Base-by-base conservation (phyloP, 441 rosid species). In the Lagerstroemia fauriei region DNA sequence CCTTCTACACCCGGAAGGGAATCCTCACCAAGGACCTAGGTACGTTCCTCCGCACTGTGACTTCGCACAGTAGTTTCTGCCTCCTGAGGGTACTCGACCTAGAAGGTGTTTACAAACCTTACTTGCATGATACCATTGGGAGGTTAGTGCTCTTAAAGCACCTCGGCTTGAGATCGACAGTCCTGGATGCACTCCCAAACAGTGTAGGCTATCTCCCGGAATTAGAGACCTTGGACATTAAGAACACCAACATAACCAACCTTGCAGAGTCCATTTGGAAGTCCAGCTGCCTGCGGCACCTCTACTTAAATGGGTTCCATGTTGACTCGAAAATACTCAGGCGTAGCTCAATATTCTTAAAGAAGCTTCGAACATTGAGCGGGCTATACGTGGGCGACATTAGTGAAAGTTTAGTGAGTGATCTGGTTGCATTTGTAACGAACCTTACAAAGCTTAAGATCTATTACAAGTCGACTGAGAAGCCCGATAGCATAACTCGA, bases 51-150 rank as follows among this genome's bases (percentile, higher is more conserved):
- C 29, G 65, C 4, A 32, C 14, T 8, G 25, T 76, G 79, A 72
- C 51, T 11, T 56, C 79, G 7, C n/a, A 4, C 3, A 70, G n/a
- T 8, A 27, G 27, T 25, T 44, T 0, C 18, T n/a, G 69, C n/a
- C 57, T 72, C 41, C 77, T 80, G 27, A 80, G 44, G 69, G 82
- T 80, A 31, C 82, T 80, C 44, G 72, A 80, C 44, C 82, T 80
- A 1, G 82, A 80, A 47, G 82, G 82, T 4, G 32, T 57, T 25
- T 80, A 72, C 77, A 80, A 72, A 66, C 82, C 32, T 0, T 0
- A 0, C 44, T 59, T 80, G 16, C 69, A n/a, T 0, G 34, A 63
- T 9, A 4, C 29, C 24, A 59, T 80, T 9, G 69, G 73, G 14
- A 27, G 65, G 24, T 12, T 81, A 10, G 57, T 61, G 48, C 68